Percentiles rank a stretch among this genome's conserved stretches.
These are phyloP conservation scores for Magnusiomyces magnusii DNA, from an alignment of 1,139 yeast species.

Conservation along the genomic window DNA sequence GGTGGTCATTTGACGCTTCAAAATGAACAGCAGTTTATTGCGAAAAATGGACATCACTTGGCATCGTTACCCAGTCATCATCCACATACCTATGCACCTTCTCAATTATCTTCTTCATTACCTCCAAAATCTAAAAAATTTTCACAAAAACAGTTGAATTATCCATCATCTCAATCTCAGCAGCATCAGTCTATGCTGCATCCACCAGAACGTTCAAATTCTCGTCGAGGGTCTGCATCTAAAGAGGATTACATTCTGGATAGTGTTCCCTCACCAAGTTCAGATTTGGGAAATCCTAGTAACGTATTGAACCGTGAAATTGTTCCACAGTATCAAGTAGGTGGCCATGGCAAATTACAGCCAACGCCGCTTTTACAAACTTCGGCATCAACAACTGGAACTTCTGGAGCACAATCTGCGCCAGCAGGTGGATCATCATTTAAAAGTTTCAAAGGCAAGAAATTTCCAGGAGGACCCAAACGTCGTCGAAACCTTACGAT, in stretches of 20 bases:
- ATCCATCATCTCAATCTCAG: neutral
- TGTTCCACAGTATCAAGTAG: neutral
- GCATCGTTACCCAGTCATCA: neutral
- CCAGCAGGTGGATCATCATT: neutral
- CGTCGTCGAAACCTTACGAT: constrained; percentile 28
- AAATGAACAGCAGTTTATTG: neutral
- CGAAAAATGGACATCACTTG: neutral
- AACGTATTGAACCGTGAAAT: neutral
- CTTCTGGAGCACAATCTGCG: neutral
- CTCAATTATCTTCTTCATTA: neutral
- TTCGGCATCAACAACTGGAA: neutral
- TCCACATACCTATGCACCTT: neutral
- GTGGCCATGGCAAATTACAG: neutral
- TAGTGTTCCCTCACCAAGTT: neutral
- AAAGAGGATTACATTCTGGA: constrained; percentile 1
- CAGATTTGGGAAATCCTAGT: neutral
- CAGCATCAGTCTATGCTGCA: neutral
- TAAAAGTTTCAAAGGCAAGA: constrained; percentile 1
- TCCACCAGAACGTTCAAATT: neutral
- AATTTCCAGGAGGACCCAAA: neutral
- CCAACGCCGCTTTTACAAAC: neutral
- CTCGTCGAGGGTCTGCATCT: neutral
- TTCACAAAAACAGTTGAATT: neutral
- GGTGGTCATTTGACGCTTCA: neutral
- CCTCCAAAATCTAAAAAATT: neutral